Conservation (phyloP, 2,329 filamentous ascomycete species). For the Akanthomyces dipterigenus region DNA sequence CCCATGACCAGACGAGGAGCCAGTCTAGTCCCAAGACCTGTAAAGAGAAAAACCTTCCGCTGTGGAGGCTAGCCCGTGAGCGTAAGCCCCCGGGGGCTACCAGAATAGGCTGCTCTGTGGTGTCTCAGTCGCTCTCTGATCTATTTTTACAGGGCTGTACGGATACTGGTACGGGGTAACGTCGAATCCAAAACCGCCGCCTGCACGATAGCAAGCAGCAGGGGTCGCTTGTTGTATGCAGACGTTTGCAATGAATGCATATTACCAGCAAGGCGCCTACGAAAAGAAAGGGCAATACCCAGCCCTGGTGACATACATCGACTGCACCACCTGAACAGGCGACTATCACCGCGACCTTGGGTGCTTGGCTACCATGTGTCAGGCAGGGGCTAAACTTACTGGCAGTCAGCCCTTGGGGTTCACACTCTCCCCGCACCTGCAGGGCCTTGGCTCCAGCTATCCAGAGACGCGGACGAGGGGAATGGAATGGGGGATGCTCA, state of each 20-base stretch:
- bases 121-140: not conserved
- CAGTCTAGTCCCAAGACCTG: not conserved
- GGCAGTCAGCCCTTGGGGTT: not conserved
- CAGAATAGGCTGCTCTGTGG: not conserved
- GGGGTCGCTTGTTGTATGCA: not conserved
- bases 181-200: not conserved
- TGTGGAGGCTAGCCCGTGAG: not conserved
- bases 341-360: not conserved
- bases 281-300: not conserved
- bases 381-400: not conserved
- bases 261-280: not conserved
- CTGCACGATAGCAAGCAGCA: not conserved
- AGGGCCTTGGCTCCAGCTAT: not conserved
- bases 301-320: conserved; percentile 2
- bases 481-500: not conserved
- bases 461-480: not conserved
- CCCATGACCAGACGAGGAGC: not conserved
- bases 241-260: not conserved
- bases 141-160: conserved; percentile 6
- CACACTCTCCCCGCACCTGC: not conserved
- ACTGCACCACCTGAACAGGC: not conserved
- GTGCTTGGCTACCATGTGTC: not conserved
- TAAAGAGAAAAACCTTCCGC: not conserved
- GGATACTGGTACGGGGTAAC: no score
- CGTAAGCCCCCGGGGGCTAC: not conserved